These are phyloP conservation scores for Cyathus striatus DNA, from an alignment of 768 basidiomycete species.

Conservation along the genomic window DNA sequence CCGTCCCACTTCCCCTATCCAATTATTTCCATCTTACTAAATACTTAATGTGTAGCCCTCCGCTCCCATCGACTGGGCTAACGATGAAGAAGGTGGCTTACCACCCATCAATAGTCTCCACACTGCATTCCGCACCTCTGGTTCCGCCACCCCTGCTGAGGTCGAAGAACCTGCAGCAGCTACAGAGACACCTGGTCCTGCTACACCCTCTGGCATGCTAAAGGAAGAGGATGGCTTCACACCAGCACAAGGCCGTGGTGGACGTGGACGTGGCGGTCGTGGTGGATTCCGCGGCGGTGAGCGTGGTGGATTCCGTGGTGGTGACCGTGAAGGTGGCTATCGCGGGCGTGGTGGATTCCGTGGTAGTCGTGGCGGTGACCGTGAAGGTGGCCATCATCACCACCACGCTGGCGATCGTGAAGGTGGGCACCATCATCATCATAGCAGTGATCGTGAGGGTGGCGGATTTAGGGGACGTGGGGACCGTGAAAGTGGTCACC, in stretches of 20 bases:
- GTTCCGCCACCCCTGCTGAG: conserved; percentile 60
- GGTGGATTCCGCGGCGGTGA: conserved; percentile 29
- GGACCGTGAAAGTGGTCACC: conserved; percentile 15
- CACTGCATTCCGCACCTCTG: conserved; percentile 72
- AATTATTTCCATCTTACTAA: background rate
- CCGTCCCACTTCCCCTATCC: conserved; percentile 2
- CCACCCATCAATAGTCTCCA: conserved; percentile 77
- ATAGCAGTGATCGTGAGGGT: conserved; percentile 26
- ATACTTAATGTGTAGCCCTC: conserved; percentile 11
- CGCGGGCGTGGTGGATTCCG: conserved; percentile 25
- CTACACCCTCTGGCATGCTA: conserved; percentile 22
- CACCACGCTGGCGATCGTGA: conserved; percentile 22
- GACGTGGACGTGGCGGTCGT: conserved; percentile 16
- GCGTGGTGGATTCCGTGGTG: conserved; percentile 28
- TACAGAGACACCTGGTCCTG: conserved; percentile 14
- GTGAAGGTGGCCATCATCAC: conserved; percentile 35
- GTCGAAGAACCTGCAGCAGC: conserved; percentile 17
- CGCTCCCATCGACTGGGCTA: conserved; percentile 74
- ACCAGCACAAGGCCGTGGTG: conserved; percentile 40
- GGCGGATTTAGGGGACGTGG: conserved; percentile 13
- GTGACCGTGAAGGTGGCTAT: conserved; percentile 23
- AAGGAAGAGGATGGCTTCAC: conserved; percentile 65
- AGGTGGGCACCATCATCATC: too few relatives aligned
- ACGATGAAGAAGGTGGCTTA: conserved; percentile 72
- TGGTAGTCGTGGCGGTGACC: conserved; percentile 30